These are phyloP conservation scores for Gorgonomyces haynaldii DNA, from an alignment of 192 early-diverging fungal genomes.

Conservation along the genomic window DNA sequence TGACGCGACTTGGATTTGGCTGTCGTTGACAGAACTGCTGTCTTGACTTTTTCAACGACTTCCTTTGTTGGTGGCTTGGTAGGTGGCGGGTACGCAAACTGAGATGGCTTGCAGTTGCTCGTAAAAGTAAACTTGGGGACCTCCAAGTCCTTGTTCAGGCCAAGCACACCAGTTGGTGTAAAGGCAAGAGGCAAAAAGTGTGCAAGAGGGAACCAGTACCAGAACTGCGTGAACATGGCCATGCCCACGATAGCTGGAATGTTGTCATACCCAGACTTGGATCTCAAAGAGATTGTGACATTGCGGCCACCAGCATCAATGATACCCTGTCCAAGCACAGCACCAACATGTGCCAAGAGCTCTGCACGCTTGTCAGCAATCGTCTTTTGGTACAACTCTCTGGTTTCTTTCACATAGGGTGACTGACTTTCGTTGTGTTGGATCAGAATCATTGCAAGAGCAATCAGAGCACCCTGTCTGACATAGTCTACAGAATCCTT, in stretches of 20 bases:
- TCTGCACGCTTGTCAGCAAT: constrained; percentile 90
- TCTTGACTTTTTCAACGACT: constrained; percentile 81
- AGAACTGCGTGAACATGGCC: constrained; percentile 97
- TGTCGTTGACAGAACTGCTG: constrained; percentile 91
- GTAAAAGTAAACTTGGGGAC: constrained; percentile 74
- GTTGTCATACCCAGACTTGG: constrained; percentile 75
- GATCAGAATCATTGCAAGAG: constrained; percentile 88
- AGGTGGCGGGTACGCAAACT: constrained; percentile 87
- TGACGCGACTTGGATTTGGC: constrained; percentile 80
- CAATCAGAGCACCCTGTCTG: constrained; percentile 89
- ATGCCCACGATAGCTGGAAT: constrained; percentile 97
- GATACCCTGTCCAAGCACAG: constrained; percentile 90
- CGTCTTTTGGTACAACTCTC: constrained; percentile 77
- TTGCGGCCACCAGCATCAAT: constrained; percentile 98
- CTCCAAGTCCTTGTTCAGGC: constrained; percentile 76
- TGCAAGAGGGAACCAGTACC: constrained; percentile 98
- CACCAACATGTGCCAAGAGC: constrained; percentile 88
- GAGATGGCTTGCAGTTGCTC: constrained; percentile 73
- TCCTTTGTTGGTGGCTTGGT: constrained; percentile 70
- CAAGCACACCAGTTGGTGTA: constrained; percentile 91
- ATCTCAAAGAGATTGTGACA: constrained; percentile 85
- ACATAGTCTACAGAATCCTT: constrained; percentile 98
- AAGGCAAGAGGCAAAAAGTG: constrained; percentile 94
- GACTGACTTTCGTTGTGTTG: constrained; percentile 76
- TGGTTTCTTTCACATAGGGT: constrained; percentile 54